Conservation (phyloP, 164 flowering plant species). For the grape (Vitis vinifera) region DNA sequence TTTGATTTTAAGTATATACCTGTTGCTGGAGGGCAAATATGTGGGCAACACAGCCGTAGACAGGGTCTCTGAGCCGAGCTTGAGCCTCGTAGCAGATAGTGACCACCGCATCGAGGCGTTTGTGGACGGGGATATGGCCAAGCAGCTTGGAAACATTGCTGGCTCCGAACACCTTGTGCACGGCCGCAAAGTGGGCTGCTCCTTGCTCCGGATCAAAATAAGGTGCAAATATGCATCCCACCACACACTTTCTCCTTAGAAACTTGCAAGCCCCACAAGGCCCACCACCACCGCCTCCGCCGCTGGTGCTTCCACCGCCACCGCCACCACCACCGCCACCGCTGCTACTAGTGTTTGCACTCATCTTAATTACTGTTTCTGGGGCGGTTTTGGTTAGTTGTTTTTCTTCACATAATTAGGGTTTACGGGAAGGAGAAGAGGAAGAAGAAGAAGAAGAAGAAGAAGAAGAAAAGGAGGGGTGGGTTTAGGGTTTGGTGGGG, state of each 20-base stretch:
- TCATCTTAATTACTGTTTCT: conserved; percentile 25
- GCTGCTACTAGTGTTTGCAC: conserved; percentile 36
- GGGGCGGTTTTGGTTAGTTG: neutral
- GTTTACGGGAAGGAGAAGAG: conserved; percentile 9
- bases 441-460: conserved; percentile 5
- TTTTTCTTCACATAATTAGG: conserved; percentile 12
- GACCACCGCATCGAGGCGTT: conserved; percentile 82
- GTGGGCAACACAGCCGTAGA: conserved; percentile 89
- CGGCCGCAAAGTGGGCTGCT: conserved; percentile 89
- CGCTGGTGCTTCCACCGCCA: conserved; percentile 25
- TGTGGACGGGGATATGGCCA: conserved; percentile 65
- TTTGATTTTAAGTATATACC: conserved; percentile 34
- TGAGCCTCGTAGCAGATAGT: conserved; percentile 95
- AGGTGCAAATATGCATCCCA: conserved; percentile 89
- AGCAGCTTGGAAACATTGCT: conserved; percentile 93
- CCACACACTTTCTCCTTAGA: conserved; percentile 80
- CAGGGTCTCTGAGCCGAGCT: conserved; percentile 84
- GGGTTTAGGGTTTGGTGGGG: conserved; percentile 23
- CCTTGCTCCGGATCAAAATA: conserved; percentile 97
- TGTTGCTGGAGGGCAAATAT: conserved; percentile 91
- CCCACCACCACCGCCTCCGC: conserved; percentile 53
- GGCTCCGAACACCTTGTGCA: conserved; percentile 96
- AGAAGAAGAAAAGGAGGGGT: neutral
- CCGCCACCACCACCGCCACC: conserved; percentile 20
- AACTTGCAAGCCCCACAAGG: conserved; percentile 99